Evolutionary conservation across 2,329 filamentous ascomycete species (phyloP).

Genomic region (Fusarium zealandicum): DNA sequence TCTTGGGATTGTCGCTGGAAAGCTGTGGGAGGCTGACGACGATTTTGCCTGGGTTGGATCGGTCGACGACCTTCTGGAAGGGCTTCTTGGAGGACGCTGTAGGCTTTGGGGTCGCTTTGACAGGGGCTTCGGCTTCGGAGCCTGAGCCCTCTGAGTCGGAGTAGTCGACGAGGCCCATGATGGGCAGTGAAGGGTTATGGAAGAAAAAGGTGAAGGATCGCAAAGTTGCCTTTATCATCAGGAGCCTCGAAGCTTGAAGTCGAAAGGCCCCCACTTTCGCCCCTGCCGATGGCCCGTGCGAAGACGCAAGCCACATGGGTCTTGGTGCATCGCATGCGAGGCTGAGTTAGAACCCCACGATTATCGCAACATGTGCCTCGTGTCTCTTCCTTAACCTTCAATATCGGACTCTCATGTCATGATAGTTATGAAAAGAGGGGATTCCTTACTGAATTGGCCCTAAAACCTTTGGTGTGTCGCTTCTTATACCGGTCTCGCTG

Average conservation of each 20-base stretch:
- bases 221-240: slow-evolving; percentile 8
- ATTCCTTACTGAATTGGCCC: background rate
- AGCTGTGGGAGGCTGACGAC: slow-evolving; percentile 75
- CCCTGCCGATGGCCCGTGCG: slow-evolving; percentile 25
- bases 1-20: slow-evolving; percentile 46
- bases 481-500: slow-evolving; percentile 5
- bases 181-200: slow-evolving; percentile 13
- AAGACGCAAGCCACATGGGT: slow-evolving; percentile 29
- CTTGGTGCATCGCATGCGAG: slow-evolving; percentile 20
- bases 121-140: slow-evolving; percentile 55
- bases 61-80: slow-evolving; percentile 83
- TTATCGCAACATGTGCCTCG: slow-evolving; percentile 13
- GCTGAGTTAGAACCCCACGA: slow-evolving; percentile 34
- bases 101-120: slow-evolving; percentile 43
- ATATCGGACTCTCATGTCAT: background rate
- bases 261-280: slow-evolving; percentile 21
- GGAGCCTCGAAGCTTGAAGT: slow-evolving; percentile 8
- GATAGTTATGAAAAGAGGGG: slow-evolving; percentile 30
- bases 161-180: slow-evolving; percentile 82
- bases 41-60: slow-evolving; percentile 83
- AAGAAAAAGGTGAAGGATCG: background rate
- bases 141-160: slow-evolving; percentile 86
- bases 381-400: slow-evolving; percentile 4
- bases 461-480: slow-evolving; percentile 2
- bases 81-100: slow-evolving; percentile 60